Evolutionary conservation across 2,329 filamentous ascomycete genomes (phyloP).

Genomic region (Chaetomium globosum): DNA sequence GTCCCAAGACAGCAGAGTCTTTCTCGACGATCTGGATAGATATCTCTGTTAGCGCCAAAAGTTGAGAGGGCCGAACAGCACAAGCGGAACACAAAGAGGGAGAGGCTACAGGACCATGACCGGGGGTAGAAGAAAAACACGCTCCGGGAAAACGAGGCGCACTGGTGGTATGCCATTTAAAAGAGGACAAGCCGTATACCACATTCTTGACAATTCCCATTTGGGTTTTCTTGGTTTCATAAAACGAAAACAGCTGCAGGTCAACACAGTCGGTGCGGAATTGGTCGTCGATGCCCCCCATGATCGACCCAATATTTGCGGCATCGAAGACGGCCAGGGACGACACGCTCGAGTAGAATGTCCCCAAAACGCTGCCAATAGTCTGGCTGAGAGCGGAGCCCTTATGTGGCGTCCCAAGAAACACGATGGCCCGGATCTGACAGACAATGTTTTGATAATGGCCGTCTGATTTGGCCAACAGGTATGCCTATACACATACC

Average conservation of each 20-base stretch:
- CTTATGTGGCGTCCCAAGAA: neutral
- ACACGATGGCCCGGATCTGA: neutral
- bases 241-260: neutral
- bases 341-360: too few species aligned
- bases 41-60: too few species aligned
- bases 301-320: neutral
- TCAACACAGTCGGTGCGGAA: neutral
- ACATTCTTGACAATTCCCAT: neutral
- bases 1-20: neutral
- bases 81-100: too few species aligned
- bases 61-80: too few species aligned
- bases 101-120: too few species aligned
- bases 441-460: neutral
- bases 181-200: neutral
- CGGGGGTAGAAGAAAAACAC: too few species aligned
- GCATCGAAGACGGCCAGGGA: too few species aligned
- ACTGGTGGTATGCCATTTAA: too few species aligned
- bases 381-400: neutral
- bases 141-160: too few species aligned
- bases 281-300: neutral
- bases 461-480: neutral
- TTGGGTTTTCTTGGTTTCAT: neutral
- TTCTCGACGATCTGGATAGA: neutral
- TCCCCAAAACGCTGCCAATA: neutral
- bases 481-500: neutral